Conservation (phyloP, 192 early-diverging fungal species). For the Dissophora globulifera region DNA sequence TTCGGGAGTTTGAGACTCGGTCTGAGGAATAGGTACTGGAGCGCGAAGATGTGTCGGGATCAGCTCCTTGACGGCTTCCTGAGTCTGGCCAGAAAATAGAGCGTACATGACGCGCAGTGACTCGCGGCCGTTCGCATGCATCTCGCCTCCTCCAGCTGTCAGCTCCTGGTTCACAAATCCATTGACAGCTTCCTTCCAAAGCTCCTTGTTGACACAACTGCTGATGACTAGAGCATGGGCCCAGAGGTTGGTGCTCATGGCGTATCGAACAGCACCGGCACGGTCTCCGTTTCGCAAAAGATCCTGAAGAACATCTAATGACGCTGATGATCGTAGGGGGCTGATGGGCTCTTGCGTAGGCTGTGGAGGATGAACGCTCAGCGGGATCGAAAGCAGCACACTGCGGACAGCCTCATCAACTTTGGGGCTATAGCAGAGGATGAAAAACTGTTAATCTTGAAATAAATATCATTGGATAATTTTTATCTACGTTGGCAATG, state of each 20-base stretch:
- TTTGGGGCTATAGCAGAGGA: slow-evolving; percentile 46
- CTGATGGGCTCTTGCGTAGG: slow-evolving; percentile 53
- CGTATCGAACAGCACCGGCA: slow-evolving; percentile 62
- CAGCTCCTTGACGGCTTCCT: slow-evolving; percentile 52
- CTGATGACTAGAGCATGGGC: slow-evolving; percentile 91
- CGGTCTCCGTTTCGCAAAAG: slow-evolving; percentile 71
- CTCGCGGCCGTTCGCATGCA: slow-evolving; percentile 51
- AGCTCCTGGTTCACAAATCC: slow-evolving; percentile 72
- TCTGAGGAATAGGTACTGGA: not conserved
- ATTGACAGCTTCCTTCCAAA: slow-evolving; percentile 83
- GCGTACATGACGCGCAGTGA: slow-evolving; percentile 73
- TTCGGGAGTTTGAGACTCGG: slow-evolving; percentile 6
- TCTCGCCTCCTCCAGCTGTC: slow-evolving; percentile 45
- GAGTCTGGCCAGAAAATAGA: slow-evolving; percentile 72
- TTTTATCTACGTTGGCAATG: too few relatives aligned
- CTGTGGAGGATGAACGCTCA: slow-evolving; percentile 47
- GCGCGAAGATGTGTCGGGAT: slow-evolving; percentile 28
- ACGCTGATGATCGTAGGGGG: slow-evolving; percentile 18
- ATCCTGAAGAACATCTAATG: slow-evolving; percentile 68
- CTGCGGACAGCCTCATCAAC: slow-evolving; percentile 60
- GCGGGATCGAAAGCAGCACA: slow-evolving; percentile 50
- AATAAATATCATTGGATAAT: not conserved
- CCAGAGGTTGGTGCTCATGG: slow-evolving; percentile 74
- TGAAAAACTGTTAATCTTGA: not conserved
- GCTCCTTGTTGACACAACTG: slow-evolving; percentile 85